Conservation (phyloP, 202 grass and related monocot species). For the Hordeum pubiflorum region DNA sequence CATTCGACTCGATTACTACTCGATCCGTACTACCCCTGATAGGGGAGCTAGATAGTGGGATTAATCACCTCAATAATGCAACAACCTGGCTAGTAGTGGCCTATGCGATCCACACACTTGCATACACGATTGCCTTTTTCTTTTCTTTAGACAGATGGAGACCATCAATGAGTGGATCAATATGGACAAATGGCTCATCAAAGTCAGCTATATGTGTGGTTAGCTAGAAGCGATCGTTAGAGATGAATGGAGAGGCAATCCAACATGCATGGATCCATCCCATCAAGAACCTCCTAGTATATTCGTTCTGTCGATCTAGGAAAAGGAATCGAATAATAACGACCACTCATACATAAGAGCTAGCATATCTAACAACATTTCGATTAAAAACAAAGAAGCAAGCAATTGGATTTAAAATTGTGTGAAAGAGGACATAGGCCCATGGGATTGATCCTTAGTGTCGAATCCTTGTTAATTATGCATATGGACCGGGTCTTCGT, state of each 20-base stretch:
- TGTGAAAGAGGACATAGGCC: neutral
- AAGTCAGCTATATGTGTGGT: neutral
- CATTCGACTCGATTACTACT: neutral
- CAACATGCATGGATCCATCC: neutral
- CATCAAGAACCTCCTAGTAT: neutral
- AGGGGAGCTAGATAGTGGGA: neutral
- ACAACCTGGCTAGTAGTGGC: neutral
- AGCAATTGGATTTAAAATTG: neutral
- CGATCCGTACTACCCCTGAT: no score
- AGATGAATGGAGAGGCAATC: neutral
- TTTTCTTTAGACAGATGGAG: neutral
- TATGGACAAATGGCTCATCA: neutral
- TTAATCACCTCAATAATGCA: constrained; percentile 1
- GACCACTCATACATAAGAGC: neutral
- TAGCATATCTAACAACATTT: neutral
- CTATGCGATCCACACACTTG: neutral
- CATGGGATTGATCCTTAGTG: neutral
- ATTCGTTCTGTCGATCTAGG: neutral
- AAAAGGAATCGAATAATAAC: neutral
- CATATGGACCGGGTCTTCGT: neutral
- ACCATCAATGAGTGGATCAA: neutral
- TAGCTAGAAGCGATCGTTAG: neutral
- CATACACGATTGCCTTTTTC: neutral
- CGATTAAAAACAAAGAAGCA: neutral
- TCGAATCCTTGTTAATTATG: neutral